Conservation (phyloP, 169 alveolate species). For the Eimeria necatrix region DNA sequence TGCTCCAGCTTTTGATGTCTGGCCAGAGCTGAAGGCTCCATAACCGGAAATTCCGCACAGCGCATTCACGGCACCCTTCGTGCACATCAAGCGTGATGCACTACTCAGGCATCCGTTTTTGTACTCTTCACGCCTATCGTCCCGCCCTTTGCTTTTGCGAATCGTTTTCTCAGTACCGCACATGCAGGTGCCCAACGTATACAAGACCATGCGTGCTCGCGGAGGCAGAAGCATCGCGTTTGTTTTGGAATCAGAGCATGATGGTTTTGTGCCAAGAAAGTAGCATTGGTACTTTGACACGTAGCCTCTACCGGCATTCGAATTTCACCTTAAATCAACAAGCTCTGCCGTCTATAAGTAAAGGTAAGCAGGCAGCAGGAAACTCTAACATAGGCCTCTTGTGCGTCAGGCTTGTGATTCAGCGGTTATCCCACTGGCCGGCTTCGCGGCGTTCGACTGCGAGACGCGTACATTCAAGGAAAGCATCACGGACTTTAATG, state of each 20-base stretch:
- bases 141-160: not conserved
- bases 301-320: too few species aligned
- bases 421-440: constrained; percentile 46
- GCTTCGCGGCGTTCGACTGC: constrained; percentile 44
- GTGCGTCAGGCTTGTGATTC: not conserved
- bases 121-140: not conserved
- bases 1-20: not conserved
- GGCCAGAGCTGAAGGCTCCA: not conserved
- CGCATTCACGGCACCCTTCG: not conserved
- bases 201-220: constrained; percentile 58
- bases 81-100: too few species aligned
- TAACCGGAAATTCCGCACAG: not conserved
- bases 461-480: constrained; percentile 72
- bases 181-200: constrained; percentile 63
- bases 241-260: constrained; percentile 69
- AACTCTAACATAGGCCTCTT: too few species aligned
- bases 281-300: constrained; percentile 15
- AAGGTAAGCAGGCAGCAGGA: too few species aligned
- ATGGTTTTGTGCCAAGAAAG: constrained; percentile 67
- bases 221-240: constrained; percentile 73
- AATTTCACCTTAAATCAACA: too few species aligned
- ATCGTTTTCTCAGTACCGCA: constrained; percentile 18
- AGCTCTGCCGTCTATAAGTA: too few species aligned
- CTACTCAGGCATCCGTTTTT: too few species aligned
- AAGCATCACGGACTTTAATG: constrained; percentile 18